Evolutionary conservation across 2,329 filamentous ascomycete genomes (phyloP), one percentile per base, ranked within the genome.

Genomic region (Dactylonectria macrodidyma): DNA sequence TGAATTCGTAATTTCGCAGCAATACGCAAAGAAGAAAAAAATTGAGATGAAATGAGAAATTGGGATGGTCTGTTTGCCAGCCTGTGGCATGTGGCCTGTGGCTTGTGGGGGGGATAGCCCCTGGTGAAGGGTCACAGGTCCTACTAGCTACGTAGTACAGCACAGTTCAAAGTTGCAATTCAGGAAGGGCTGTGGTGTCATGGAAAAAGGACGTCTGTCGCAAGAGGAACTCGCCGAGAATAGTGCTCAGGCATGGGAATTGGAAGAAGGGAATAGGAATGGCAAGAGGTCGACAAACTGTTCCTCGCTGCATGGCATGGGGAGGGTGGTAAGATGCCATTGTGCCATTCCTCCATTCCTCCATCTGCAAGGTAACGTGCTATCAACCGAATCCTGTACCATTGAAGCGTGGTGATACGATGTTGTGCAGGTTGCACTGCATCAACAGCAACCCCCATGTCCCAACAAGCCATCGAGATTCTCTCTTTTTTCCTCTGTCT

Each of bases 361-460:
- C 59, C 59, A 61, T 54, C 50, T 61, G 59, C 59, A 61, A 61
- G 41, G 59, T 61, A 61, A 61, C 59, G 59, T 61, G 59, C 59
- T 61, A 61, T 61, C 48, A 30, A 30, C 26, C 26, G 26, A 30
- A 30, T 30, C 26, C 26, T 59, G 46, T 48, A 19, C 26, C 26
- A 5, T 7, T 26, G 46, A 12, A 52, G 34, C 26, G 24, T 30
- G 24, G 48, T 16, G 14, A 26, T 34, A 11, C 19, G 50, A 26
- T 38, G 33, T n/a, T 54, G 30, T 33, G 34, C 34, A 54, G 51
- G 51, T 54, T 54, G 51, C 51, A 54, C 51, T 22, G 51, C 51
- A 54, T 54, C n/a, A 11, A 22, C 47, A 26, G 9, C 22, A 11
- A 36, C 36, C 24, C 22, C 38, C 52, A 36, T 44, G 52, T 11